Percentiles rank a stretch among this genome's conserved stretches.
Evolutionary conservation across 2,329 filamentous ascomycete species (phyloP).

Genomic region (Acrocalymma vagum): DNA sequence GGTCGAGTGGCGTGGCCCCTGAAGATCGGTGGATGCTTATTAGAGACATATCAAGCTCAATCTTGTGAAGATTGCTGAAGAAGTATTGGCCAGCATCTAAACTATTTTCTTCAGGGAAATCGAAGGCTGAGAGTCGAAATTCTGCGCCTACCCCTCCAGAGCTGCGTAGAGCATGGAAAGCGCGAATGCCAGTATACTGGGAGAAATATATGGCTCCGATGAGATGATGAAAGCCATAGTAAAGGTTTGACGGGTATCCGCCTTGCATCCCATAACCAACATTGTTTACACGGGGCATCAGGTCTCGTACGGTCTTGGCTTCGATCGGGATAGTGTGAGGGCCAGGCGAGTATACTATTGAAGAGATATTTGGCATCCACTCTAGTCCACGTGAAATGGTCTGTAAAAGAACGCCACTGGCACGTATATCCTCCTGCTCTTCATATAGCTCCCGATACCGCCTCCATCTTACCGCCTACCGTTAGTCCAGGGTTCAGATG

Average conservation of each 20-base stretch:
- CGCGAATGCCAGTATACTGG: constrained; percentile 28
- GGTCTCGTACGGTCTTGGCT: constrained; percentile 22
- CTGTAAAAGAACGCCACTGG: constrained; percentile 29
- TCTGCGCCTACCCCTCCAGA: constrained; percentile 9
- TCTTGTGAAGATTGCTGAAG: constrained; percentile 27
- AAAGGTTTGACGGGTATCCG: neutral
- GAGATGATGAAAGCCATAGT: constrained; percentile 37
- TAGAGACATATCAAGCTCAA: constrained; percentile 25
- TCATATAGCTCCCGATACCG: constrained; percentile 30
- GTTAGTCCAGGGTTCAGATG: neutral
- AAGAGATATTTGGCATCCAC: constrained; percentile 31
- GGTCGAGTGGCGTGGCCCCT: neutral
- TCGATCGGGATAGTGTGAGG: constrained; percentile 30
- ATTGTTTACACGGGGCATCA: constrained; percentile 22
- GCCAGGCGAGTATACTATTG: constrained; percentile 35
- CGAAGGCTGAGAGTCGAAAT: constrained; percentile 28
- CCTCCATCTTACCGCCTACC: constrained; percentile 23
- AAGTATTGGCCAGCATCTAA: constrained; percentile 28
- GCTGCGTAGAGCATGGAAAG: constrained; percentile 22
- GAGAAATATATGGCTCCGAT: constrained; percentile 32
- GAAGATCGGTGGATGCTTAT: neutral
- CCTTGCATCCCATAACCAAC: neutral
- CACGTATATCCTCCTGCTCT: constrained; percentile 37
- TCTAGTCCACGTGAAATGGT: constrained; percentile 30
- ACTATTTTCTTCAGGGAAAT: constrained; percentile 19